These are phyloP conservation scores for Sechiopsis laciniata DNA, from an alignment of 306 rosid species.

Conservation along the genomic window DNA sequence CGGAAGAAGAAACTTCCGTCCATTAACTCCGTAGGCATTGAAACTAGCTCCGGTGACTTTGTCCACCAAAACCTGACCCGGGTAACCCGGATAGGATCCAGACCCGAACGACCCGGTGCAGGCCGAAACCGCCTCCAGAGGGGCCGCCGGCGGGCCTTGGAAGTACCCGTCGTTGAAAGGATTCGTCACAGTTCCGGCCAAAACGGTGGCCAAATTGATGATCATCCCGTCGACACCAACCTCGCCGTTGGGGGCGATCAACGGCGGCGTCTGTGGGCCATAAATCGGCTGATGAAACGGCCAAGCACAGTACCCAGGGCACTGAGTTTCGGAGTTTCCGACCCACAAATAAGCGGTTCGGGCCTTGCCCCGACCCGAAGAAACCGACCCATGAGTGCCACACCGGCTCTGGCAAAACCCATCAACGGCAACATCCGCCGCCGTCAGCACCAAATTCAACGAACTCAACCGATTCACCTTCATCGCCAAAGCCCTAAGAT, in stretches of 20 bases:
- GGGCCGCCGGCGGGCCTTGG: constrained; percentile 73
- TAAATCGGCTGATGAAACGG: constrained; percentile 89
- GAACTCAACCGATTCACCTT: constrained; percentile 41
- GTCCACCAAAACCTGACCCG: constrained; percentile 59
- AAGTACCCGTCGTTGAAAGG: constrained; percentile 78
- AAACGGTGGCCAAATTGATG: constrained; percentile 70
- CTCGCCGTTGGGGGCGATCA: constrained; percentile 84
- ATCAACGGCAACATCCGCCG: constrained; percentile 63
- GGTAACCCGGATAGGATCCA: constrained; percentile 78
- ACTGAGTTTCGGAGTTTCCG: constrained; percentile 73
- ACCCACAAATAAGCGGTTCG: constrained; percentile 69
- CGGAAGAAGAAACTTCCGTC: constrained; percentile 61
- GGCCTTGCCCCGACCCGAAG: constrained; percentile 10
- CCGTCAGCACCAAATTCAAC: constrained; percentile 58
- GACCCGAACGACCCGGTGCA: constrained; percentile 70
- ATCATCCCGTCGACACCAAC: constrained; percentile 87
- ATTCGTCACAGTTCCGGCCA: constrained; percentile 89
- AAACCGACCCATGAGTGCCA: constrained; percentile 59
- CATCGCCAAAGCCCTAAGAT: constrained; percentile 41
- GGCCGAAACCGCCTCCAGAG: constrained; percentile 77
- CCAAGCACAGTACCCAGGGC: constrained; percentile 95
- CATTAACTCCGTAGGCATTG: constrained; percentile 64
- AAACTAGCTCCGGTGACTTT: constrained; percentile 57
- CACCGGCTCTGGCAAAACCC: constrained; percentile 72
- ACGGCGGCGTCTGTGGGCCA: constrained; percentile 80